Evolutionary conservation across 495 filamentous ascomycete genomes (phyloP).

Genomic region (Penicillium lagena): DNA sequence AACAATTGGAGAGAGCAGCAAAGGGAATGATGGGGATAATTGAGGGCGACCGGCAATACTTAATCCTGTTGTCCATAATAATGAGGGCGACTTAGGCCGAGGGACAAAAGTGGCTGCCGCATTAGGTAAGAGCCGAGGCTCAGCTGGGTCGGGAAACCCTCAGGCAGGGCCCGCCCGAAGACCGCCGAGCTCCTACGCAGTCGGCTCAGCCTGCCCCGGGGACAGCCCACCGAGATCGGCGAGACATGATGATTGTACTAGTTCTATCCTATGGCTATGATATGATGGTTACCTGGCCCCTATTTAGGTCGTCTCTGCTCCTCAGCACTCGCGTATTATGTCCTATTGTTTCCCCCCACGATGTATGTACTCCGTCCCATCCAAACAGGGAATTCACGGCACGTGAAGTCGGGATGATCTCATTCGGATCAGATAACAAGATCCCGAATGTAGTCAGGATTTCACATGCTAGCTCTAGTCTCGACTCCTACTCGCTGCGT

Average conservation of each 20-base stretch:
- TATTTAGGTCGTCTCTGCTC: no score
- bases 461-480: slow-evolving; percentile 1
- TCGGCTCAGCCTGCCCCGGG: slow-evolving; percentile 8
- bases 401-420: no score
- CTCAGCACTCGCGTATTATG: no score
- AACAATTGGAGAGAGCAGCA: not conserved
- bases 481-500: slow-evolving; percentile 8
- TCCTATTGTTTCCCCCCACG: no score
- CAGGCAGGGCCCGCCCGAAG: slow-evolving; percentile 2
- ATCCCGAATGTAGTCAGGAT: not conserved
- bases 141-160: not conserved
- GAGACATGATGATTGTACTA: no score
- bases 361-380: no score
- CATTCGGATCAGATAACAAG: slow-evolving; percentile 1
- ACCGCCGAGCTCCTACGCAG: slow-evolving; percentile 1
- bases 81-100: slow-evolving; percentile 5
- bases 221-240: slow-evolving; percentile 12
- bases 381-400: no score
- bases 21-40: no score
- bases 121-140: slow-evolving; percentile 21
- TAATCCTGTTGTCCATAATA: no score
- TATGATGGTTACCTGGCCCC: no score
- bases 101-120: slow-evolving; percentile 5
- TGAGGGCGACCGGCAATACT: no score
- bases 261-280: no score